Conservation (phyloP, 2,329 filamentous ascomycete species). For the Geosmithia morbida region DNA sequence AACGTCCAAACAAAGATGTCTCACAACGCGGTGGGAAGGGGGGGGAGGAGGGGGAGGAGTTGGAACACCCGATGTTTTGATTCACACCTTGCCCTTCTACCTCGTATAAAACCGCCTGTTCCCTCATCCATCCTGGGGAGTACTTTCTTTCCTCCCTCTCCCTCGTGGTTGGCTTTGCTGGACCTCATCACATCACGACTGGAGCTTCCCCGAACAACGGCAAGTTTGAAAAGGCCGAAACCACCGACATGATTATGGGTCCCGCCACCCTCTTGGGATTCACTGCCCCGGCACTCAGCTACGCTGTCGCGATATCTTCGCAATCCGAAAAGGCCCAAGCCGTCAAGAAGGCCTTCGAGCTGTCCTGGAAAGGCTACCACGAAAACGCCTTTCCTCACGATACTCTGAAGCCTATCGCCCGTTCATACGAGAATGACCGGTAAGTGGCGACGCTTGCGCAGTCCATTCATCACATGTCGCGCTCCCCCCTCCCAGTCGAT, state of each 20-base stretch:
- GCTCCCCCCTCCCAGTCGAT: background rate
- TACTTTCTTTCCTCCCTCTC: background rate
- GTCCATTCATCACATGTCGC: background rate
- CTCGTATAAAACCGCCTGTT: too few relatives aligned
- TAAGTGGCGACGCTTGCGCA: conserved; percentile 17
- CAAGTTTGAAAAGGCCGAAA: background rate
- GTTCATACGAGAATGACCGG: conserved; percentile 54
- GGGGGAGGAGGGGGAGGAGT: too few relatives aligned
- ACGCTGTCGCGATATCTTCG: background rate
- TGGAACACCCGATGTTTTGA: too few relatives aligned
- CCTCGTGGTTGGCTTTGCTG: background rate
- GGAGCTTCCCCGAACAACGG: background rate
- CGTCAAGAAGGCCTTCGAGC: conserved; percentile 54
- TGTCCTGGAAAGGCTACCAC: conserved; percentile 61
- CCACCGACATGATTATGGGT: background rate
- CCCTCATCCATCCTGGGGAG: too few relatives aligned
- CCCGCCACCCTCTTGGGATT: background rate
- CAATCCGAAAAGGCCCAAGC: conserved; percentile 34
- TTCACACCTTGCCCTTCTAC: too few relatives aligned
- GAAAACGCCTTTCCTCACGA: conserved; percentile 66
- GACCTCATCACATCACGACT: background rate
- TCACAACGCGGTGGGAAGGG: too few relatives aligned
- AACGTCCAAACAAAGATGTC: too few relatives aligned
- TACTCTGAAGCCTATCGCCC: conserved; percentile 55
- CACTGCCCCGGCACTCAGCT: background rate